A percentile compares a stretch with the other conserved stretches of the same genome.
Evolutionary conservation across 257 asterid genomes (phyloP).

Genomic region (Solanum paucissectum): DNA sequence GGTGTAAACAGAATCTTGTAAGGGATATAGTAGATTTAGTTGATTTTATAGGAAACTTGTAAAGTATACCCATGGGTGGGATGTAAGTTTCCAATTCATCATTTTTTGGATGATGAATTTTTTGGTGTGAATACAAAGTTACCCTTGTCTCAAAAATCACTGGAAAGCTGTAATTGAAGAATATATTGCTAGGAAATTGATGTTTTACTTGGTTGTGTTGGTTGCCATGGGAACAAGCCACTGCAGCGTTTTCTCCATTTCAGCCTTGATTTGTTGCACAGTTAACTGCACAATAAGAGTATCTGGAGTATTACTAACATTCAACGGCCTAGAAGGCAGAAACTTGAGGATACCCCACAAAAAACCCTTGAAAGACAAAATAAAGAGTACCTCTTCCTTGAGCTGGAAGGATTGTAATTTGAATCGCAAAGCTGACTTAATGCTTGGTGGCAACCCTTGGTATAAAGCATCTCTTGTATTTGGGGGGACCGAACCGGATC

Average conservation of each 20-base stretch:
- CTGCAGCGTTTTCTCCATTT: constrained; percentile 88
- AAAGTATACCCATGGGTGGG: too few relatives aligned
- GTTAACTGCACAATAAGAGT: constrained; percentile 36
- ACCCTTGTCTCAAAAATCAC: background rate
- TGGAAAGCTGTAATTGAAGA: background rate
- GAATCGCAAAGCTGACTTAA: constrained; percentile 65
- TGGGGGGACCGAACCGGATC: constrained; percentile 80
- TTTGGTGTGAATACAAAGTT: too few relatives aligned
- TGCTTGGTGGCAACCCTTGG: constrained; percentile 74
- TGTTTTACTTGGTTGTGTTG: constrained; percentile 79
- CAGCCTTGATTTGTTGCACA: constrained; percentile 62
- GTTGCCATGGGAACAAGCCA: constrained; percentile 97
- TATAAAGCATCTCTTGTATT: constrained; percentile 80
- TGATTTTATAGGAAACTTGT: too few relatives aligned
- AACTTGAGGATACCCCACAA: background rate
- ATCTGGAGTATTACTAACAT: background rate
- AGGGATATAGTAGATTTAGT: too few relatives aligned
- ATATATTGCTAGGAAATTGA: background rate
- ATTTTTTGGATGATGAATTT: too few relatives aligned
- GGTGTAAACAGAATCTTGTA: too few relatives aligned
- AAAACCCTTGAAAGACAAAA: background rate
- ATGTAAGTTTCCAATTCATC: too few relatives aligned
- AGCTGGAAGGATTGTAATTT: constrained; percentile 59
- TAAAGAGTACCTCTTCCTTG: constrained; percentile 57
- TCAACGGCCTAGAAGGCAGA: background rate